Evolutionary conservation across 2,329 filamentous ascomycete species (phyloP), one percentile per base, ranked within the genome.

Genomic region (Talaromyces sp.): DNA sequence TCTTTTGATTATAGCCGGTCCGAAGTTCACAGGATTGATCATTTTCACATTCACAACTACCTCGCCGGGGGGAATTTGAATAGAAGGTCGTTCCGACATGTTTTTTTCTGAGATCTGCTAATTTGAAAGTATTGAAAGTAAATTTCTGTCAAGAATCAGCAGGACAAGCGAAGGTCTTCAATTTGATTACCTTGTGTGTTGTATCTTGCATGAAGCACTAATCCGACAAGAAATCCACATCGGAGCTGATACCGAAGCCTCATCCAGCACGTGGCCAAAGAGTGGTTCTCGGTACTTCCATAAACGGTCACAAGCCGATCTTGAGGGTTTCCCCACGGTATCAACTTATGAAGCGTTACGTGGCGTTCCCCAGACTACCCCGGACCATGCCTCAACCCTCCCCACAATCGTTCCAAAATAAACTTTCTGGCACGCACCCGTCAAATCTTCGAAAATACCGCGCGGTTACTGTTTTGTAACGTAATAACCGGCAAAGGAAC

Each of bases 1-100:
- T 7, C 78, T 70, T 3, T 76, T 67, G 9, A 80, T 67, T 27
- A 78, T 73, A 5, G 78, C 74, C 3, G 78, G 78, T 0, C 78
- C 78, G 62, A 80, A 79, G 35, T 79, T 78, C 25, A 77, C 76
- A 0, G 78, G 72, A 54, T 78, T 79, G 33, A 80, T 79, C 45
- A 80, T 47, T 25, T 47, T 47, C 43, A 47, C 43, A 1, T 11
- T 25, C 3, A 47, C 43, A 25, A 19, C 43, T 25, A 47, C 19
- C 43, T 47, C 43, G 25, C 43, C 43, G 19, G 43, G 43, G 25
- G 43, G 43, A 6, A 47, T 47, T 2, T 47, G 10, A 3, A 47
- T 47, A 6, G 43, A 25, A 4, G 43, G 43, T 9, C 10, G 10
- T 5, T 47, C 25, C 43, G 43, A 47, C 43, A 47, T 47, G 43